These are phyloP conservation scores for Ceraceosorus bombacis DNA, from an alignment of 1,284 basidiomycete species.

Conservation along the genomic window DNA sequence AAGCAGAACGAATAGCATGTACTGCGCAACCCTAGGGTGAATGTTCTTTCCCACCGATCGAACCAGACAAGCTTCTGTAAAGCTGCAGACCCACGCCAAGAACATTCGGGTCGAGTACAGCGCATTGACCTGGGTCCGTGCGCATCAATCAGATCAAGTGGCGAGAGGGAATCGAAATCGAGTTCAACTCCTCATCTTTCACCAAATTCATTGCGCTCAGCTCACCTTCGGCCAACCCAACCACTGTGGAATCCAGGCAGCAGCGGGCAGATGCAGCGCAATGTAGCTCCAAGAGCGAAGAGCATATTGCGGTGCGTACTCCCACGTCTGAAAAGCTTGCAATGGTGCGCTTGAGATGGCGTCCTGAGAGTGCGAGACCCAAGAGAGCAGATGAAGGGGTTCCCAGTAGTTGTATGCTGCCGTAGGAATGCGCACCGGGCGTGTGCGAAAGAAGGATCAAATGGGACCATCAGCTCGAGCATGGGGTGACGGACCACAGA, in stretches of 20 bases:
- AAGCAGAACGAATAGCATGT: constrained; percentile 75
- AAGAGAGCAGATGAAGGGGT: constrained; percentile 76
- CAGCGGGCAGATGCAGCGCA: constrained; percentile 51
- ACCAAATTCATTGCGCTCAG: neutral
- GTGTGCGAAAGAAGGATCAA: neutral
- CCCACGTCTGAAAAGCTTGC: constrained; percentile 87
- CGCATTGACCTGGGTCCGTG: constrained; percentile 58
- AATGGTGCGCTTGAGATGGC: constrained; percentile 41
- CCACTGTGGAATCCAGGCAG: constrained; percentile 11
- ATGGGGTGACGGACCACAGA: neutral
- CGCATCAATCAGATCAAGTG: neutral
- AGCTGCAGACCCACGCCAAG: constrained; percentile 65
- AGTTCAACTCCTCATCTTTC: constrained; percentile 11
- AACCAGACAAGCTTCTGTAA: constrained; percentile 79
- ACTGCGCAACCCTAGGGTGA: constrained; percentile 81
- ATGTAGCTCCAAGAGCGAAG: constrained; percentile 91
- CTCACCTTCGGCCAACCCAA: constrained; percentile 5
- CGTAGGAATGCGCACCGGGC: neutral
- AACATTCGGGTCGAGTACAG: constrained; percentile 83
- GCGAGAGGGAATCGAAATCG: constrained; percentile 2
- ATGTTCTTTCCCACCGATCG: constrained; percentile 71
- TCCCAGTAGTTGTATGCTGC: constrained; percentile 88
- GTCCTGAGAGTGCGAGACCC: constrained; percentile 11
- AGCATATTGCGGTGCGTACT: constrained; percentile 79
- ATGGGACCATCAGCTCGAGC: neutral